phyloP scores from a whole-genome alignment of 202 grass and related monocot genomes.

The Hordeum pubiflorum region DNA sequence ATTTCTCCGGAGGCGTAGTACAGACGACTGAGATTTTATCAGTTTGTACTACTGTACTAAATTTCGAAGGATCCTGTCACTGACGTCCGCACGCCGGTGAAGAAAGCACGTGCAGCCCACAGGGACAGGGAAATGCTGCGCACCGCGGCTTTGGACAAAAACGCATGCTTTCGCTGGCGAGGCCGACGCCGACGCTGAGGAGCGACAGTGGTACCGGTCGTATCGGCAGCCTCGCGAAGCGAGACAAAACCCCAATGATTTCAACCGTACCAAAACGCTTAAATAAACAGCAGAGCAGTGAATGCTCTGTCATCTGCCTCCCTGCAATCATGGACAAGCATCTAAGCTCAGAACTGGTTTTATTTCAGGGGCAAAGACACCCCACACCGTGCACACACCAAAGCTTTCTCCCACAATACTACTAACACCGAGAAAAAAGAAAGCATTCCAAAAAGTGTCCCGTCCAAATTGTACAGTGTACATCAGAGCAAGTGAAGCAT shows the following conservation, averaged over 20 bases:
- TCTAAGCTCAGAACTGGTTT: neutral
- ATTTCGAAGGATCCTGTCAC: neutral
- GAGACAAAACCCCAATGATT: conserved; percentile 5
- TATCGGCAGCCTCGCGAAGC: neutral
- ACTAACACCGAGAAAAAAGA: neutral
- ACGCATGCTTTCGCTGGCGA: neutral
- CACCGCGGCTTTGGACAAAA: neutral
- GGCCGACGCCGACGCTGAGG: neutral
- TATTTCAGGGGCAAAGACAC: conserved; percentile 18
- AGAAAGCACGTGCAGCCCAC: neutral
- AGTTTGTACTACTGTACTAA: neutral
- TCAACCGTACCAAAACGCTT: neutral
- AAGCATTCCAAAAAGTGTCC: conserved; percentile 4
- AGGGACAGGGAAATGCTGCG: neutral
- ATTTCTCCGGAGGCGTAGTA: neutral
- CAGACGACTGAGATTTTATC: too few relatives aligned
- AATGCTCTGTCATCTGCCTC: neutral
- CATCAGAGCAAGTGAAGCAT: conserved; percentile 17
- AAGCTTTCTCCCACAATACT: neutral
- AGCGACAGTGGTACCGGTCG: neutral
- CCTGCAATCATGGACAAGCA: neutral
- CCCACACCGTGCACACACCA: neutral
- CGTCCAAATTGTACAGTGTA: conserved; percentile 26
- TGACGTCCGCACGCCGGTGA: neutral
- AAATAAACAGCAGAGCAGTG: neutral